phyloP scores from a whole-genome alignment of 441 rosid species.

The Gossypium trilobum region DNA sequence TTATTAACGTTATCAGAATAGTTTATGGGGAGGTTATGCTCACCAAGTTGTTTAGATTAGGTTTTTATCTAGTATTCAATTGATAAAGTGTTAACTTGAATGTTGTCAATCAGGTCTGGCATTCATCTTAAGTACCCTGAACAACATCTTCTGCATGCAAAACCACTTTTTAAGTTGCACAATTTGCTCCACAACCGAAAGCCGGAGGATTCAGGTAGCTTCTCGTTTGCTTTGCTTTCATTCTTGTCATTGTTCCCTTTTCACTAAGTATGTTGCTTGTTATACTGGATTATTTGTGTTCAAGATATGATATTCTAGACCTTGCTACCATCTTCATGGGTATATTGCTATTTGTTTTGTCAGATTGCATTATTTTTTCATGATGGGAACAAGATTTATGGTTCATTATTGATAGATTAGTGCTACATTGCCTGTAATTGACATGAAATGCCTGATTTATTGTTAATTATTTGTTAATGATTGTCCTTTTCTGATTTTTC shows the following conservation, averaged over 20 bases:
- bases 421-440: slow-evolving; percentile 3
- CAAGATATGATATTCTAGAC: background rate
- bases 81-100: background rate
- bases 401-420: background rate
- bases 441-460: slow-evolving; percentile 3
- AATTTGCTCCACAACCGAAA: slow-evolving; percentile 78
- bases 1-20: slow-evolving; percentile 7
- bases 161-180: slow-evolving; percentile 61
- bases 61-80: background rate
- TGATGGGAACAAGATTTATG: background rate
- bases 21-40: slow-evolving; percentile 16
- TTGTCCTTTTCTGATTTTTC: background rate
- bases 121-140: slow-evolving; percentile 54
- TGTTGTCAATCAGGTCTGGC: slow-evolving; percentile 46
- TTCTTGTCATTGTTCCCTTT: slow-evolving; percentile 4
- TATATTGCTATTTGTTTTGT: slow-evolving; percentile 4
- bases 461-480: background rate
- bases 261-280: slow-evolving; percentile 6
- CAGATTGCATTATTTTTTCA: background rate
- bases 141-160: slow-evolving; percentile 71
- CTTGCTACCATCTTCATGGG: background rate
- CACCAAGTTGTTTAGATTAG: slow-evolving; percentile 8
- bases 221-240: slow-evolving; percentile 10
- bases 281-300: background rate
- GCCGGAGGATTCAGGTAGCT: slow-evolving; percentile 49